These are phyloP conservation scores for Russula sp. DNA, from an alignment of 768 basidiomycete genomes.

Conservation along the genomic window DNA sequence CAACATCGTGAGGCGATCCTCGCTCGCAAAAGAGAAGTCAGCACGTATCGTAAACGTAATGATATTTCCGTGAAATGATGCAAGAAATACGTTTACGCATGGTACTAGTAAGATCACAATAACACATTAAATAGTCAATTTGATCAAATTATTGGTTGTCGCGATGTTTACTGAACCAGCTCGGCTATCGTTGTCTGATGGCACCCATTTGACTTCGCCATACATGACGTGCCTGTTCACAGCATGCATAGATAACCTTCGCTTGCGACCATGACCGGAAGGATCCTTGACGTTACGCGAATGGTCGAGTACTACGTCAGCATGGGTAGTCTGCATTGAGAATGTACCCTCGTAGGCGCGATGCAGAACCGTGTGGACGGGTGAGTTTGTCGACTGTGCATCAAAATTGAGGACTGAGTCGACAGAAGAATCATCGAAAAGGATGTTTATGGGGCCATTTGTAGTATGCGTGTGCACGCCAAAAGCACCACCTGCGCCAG, in stretches of 20 bases:
- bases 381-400: slow-evolving; percentile 30
- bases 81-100: too few species aligned
- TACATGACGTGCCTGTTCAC: background rate
- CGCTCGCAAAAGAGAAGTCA: too few species aligned
- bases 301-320: slow-evolving; percentile 24
- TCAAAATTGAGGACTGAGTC: slow-evolving; percentile 32
- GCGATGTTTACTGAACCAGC: background rate
- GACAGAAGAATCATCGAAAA: slow-evolving; percentile 32
- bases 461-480: slow-evolving; percentile 29
- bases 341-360: slow-evolving; percentile 40
- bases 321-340: slow-evolving; percentile 29
- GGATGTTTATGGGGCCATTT: slow-evolving; percentile 30
- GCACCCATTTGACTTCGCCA: slow-evolving; percentile 7
- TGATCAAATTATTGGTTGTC: slow-evolving; percentile 7
- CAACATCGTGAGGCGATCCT: too few species aligned
- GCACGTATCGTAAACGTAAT: too few species aligned
- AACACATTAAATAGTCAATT: background rate
- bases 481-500: slow-evolving; percentile 31
- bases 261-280: slow-evolving; percentile 32
- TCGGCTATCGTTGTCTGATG: background rate
- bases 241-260: slow-evolving; percentile 20
- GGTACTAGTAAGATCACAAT: background rate
- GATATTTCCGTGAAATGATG: too few species aligned
- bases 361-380: slow-evolving; percentile 30
- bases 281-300: slow-evolving; percentile 31